phyloP scores from a whole-genome alignment of 345 rosid species.

The Mercurialis annua region DNA sequence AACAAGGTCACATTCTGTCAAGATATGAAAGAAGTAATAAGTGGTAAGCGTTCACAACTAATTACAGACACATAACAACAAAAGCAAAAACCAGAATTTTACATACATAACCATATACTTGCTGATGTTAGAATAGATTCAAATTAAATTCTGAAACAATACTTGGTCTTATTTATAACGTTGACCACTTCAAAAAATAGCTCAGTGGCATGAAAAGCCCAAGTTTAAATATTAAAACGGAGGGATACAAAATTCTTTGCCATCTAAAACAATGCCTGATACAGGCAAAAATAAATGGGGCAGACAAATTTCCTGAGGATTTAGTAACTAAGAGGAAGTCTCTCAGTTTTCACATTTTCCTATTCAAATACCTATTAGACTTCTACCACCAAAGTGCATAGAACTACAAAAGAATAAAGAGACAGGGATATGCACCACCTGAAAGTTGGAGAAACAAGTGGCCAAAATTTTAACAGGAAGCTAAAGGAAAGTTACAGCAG shows the following conservation, averaged over 20 bases:
- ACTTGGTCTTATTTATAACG: neutral
- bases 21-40: conserved; percentile 15
- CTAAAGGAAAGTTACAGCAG: too few species aligned
- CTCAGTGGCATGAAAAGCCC: neutral
- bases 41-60: conserved; percentile 17
- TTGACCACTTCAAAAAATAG: neutral
- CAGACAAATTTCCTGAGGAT: too few species aligned
- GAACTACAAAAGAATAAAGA: too few species aligned
- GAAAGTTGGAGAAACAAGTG: too few species aligned
- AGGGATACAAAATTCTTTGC: neutral
- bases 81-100: too few species aligned
- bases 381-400: too few species aligned
- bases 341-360: too few species aligned
- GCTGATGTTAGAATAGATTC: neutral
- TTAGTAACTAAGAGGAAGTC: too few species aligned
- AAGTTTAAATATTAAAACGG: neutral
- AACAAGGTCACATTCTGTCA: conserved; percentile 73
- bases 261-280: neutral
- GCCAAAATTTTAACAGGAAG: too few species aligned
- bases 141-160: neutral
- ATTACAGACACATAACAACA: neutral
- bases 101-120: neutral
- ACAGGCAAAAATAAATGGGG: too few species aligned
- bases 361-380: too few species aligned
- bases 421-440: too few species aligned